Evolutionary conservation across 257 asterid genomes (phyloP), one percentile per base, ranked within the genome.

Genomic region (Ilex asprella): DNA sequence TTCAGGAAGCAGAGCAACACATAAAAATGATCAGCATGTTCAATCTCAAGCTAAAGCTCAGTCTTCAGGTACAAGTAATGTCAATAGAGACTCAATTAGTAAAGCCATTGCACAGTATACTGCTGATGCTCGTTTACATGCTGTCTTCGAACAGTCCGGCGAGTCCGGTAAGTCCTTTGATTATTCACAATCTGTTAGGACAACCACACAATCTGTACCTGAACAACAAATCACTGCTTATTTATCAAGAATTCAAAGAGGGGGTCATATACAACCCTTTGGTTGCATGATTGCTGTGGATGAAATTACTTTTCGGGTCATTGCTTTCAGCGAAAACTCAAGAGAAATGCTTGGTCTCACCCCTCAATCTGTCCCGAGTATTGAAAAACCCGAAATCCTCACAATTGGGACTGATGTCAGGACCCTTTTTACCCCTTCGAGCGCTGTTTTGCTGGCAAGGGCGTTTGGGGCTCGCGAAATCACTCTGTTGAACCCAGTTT

Each of bases 211-310:
- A 11, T 77, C 84, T 10, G 76, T 83, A 6, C 79, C 94, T 6
- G 97, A 81, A 77, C 72, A 79, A 65, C 86, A 89, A 71, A 85
- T 89, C 64, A 75, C 85, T 39, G 80, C 83, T 56, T 89, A 87
- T 62, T 75, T 89, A 61, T 86, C 94, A 0, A 87, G 52, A 71
- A 89, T 89, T 29, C 97, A 89, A 65, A 80, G 97, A 2, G 97
- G 95, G 21, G 95, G 97, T 13, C 80, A 65, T 50, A 79, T 85
- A 59, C 97, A 87, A 14, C 88, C 95, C 21, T 86, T 77, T 65
- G 97, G 97, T n/a, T 89, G 94, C 64, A 83, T 77, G 90, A 77
- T 89, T 15, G 85, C 86, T 12, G 95, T 75, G 5, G 87, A 87
- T 8, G 95, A 89, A 51, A 67, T 68, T n/a, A 74, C 67, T 67